Evolutionary conservation across 176 grass and related monocot species (phyloP).

Genomic region (Ampelocalamus luodianensis): DNA sequence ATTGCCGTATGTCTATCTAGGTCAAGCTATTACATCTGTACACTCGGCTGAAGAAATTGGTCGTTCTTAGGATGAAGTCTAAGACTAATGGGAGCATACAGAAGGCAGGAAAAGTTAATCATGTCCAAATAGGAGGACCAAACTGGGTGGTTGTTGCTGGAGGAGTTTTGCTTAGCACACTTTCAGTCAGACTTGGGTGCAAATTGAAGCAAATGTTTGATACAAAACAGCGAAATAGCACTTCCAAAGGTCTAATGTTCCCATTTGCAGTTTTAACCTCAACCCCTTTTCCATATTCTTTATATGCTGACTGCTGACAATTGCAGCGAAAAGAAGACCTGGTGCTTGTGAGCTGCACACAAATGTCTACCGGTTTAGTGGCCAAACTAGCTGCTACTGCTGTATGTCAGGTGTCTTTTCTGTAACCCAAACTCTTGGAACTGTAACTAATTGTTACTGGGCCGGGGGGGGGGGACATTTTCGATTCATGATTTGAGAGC

Average conservation of each 20-base stretch:
- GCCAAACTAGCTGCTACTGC: constrained; percentile 58
- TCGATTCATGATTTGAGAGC: background rate
- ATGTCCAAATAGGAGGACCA: constrained; percentile 60
- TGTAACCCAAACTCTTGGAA: background rate
- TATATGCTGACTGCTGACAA: constrained; percentile 12
- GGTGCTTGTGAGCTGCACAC: constrained; percentile 63
- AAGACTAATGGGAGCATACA: constrained; percentile 56
- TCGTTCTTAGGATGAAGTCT: constrained; percentile 59
- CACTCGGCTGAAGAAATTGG: background rate
- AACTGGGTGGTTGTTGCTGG: constrained; percentile 82
- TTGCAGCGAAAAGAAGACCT: constrained; percentile 61
- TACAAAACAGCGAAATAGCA: constrained; percentile 55
- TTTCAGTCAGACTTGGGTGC: constrained; percentile 77
- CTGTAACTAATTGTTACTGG: background rate
- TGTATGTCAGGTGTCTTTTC: constrained; percentile 62
- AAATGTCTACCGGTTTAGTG: constrained; percentile 66
- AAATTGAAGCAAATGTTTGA: constrained; percentile 71
- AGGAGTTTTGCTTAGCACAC: constrained; percentile 72
- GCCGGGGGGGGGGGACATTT: background rate
- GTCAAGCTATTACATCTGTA: constrained; percentile 3
- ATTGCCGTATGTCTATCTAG: constrained; percentile 31
- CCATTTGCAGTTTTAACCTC: background rate
- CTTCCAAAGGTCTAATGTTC: constrained; percentile 58
- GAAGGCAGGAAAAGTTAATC: constrained; percentile 49
- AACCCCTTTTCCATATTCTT: constrained; percentile 7